Evolutionary conservation across 202 grass and related monocot genomes (phyloP), one percentile per base, ranked within the genome.

Genomic region (Musa balbisiana): DNA sequence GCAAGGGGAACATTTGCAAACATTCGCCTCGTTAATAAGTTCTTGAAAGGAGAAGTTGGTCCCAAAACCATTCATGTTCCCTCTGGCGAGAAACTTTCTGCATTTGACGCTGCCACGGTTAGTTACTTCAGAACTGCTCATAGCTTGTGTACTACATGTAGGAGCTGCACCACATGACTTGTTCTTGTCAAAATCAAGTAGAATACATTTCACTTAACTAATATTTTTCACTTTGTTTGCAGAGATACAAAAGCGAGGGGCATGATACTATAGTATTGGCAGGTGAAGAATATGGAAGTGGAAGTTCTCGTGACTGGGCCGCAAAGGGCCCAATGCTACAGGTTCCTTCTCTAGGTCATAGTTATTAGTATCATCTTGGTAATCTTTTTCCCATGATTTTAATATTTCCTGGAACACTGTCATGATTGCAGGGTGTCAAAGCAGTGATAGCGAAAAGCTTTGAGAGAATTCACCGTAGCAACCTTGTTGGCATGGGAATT

Each of bases 1-100:
- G 93, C 93, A 17, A 97, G 93, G 84, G 93, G 90, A 73, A 97
- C 93, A 74, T 97, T 97, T 87, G 93, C 93, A 11, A 97, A 97
- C 79, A 97, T 97, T 74, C 93, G 90, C 49, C 75, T 97, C 51
- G 93, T 97, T 81, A 97, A 97, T 60, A 97, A 92, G 82, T 83
- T 97, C 79, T 84, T 97, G 86, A 92, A 92, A 82, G 93, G 90
- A 55, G 93, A 97, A 80, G 87, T 87, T 79, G 93, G 93, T 2
- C 87, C 93, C 1, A 91, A 91, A 69, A 97, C 93, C 51, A 71
- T 92, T 76, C 93, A 97, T 50, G 69, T 97, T 74, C 93, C 93
- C 43, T 92, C 90, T 58, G 93, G 93, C 14, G 90, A 92, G 82
- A 87, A 90, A 82, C 84, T 96, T 53, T 77, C 90, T 52, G 93